Percentiles rank a stretch among this genome's conserved stretches.
Conservation (phyloP, 2,329 filamentous ascomycete genomes). For the Aspergillus sp. region DNA sequence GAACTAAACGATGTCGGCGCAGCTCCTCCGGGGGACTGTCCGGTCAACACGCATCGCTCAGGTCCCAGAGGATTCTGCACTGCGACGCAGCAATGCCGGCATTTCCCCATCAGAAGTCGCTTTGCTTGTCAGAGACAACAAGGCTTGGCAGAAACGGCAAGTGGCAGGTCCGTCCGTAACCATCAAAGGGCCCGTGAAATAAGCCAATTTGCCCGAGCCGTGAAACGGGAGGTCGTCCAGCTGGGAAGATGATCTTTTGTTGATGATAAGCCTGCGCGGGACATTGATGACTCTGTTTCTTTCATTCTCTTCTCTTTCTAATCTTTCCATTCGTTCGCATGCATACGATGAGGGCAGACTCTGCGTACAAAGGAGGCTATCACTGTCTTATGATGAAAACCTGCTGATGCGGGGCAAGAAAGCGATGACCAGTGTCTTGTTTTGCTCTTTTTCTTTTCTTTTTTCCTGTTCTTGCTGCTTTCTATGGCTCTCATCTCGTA, state of each 20-base stretch:
- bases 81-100: constrained; percentile 10
- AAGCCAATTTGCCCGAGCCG: constrained; percentile 2
- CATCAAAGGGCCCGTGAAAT: not conserved
- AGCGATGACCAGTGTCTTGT: not conserved
- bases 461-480: not conserved
- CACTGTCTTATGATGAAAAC: not conserved
- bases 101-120: constrained; percentile 7
- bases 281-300: constrained; percentile 1
- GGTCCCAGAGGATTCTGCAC: constrained; percentile 9
- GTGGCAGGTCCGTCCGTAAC: constrained; percentile 9
- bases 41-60: constrained; percentile 13
- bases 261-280: not conserved
- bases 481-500: not conserved
- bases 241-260: not conserved
- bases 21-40: not conserved
- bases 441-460: not conserved
- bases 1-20: not conserved
- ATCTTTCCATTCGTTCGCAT: not conserved
- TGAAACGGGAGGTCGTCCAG: constrained; percentile 1
- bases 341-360: not conserved
- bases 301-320: constrained; percentile 1
- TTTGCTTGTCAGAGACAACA: constrained; percentile 3
- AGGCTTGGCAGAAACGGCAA: constrained; percentile 6
- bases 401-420: not conserved
- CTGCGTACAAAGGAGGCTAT: not conserved